Base-by-base conservation (phyloP, 176 grass and related monocot genomes). In the Carex kokanica region DNA sequence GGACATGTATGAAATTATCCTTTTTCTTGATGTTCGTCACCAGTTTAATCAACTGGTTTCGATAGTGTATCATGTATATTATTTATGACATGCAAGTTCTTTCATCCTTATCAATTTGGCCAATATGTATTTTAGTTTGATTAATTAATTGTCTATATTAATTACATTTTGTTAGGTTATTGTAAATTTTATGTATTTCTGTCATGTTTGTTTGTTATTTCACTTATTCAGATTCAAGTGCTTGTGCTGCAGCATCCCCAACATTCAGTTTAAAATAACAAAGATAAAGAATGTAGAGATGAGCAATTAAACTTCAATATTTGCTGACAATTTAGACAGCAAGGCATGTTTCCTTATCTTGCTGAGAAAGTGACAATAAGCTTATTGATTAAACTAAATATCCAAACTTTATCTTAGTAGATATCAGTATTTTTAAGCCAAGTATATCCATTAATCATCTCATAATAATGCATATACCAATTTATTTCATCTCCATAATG, bases 401-500 rank as follows among this genome's bases (percentile, higher is more conserved):
- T 69, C 15, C 65, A 4, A 69, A 69, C 15, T 40, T 69, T 40
- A 70, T 2, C 8, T 70, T 41, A 41, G 2, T 70, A 70, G 3
- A 70, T 43, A 36, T 69, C 65, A 69, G 32, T 14, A 67, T 18
- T 8, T 77, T 77, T 11, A 25, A 2, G n/a, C 24, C 12, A 53
- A 51, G 1, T 41, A 40, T 80, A 60, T 80, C 27, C 55, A 61
- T 21, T 41, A 60, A 18, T 81, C 11, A 47, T 63, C 3, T 81
- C 78, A 41, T 23, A 81, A 41, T 23, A 81, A 24, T 45, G 59
- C 13, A 81, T n/a, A n/a, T 31, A 49, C 38, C 49, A 54, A 51
- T 82, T 82, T 65, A 82, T 82, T 82, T 82, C 60, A 81, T 81
- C 38, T 82, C 2, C 6, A 63, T 63, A 43, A 36, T 9, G 32